A percentile compares a stretch with the other conserved stretches of the same genome.
Conservation (phyloP, 345 rosid genomes). For the Citrus glauca region DNA sequence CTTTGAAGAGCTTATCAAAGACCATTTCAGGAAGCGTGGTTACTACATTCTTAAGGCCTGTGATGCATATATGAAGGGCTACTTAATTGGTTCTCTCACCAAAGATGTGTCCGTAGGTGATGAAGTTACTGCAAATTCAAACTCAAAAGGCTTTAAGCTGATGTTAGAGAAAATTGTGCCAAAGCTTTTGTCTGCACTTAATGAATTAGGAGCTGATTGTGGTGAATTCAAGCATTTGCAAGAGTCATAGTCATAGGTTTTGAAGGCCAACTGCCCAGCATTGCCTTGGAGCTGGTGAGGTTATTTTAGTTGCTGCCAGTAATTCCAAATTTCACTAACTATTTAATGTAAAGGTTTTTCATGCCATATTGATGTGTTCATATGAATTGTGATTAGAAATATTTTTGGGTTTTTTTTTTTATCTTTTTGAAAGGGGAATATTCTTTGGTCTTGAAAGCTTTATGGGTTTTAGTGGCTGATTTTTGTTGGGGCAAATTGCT, state of each 20-base stretch:
- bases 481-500: slow-evolving; percentile 28
- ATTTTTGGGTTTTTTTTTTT: background rate
- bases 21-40: slow-evolving; percentile 83
- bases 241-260: slow-evolving; percentile 20
- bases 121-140: slow-evolving; percentile 46
- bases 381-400: slow-evolving; percentile 12
- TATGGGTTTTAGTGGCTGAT: slow-evolving; percentile 29
- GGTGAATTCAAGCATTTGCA: slow-evolving; percentile 54
- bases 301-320: slow-evolving; percentile 15
- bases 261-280: background rate
- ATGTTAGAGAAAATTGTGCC: slow-evolving; percentile 86
- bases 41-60: slow-evolving; percentile 88
- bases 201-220: slow-evolving; percentile 69
- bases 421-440: background rate
- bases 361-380: background rate
- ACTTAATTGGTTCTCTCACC: slow-evolving; percentile 80
- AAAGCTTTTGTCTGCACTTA: slow-evolving; percentile 60
- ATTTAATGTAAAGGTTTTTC: slow-evolving; percentile 18
- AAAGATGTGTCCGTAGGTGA: slow-evolving; percentile 56
- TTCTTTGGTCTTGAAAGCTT: slow-evolving; percentile 12
- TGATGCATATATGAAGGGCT: slow-evolving; percentile 89
- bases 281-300: slow-evolving; percentile 25
- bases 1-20: slow-evolving; percentile 72
- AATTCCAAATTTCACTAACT: slow-evolving; percentile 13
- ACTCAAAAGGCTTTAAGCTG: slow-evolving; percentile 90